Percentiles rank a stretch among this genome's conserved stretches.
phyloP scores from a whole-genome alignment of 1,139 yeast genomes.

The Saccharomycopsis hybrid region DNA sequence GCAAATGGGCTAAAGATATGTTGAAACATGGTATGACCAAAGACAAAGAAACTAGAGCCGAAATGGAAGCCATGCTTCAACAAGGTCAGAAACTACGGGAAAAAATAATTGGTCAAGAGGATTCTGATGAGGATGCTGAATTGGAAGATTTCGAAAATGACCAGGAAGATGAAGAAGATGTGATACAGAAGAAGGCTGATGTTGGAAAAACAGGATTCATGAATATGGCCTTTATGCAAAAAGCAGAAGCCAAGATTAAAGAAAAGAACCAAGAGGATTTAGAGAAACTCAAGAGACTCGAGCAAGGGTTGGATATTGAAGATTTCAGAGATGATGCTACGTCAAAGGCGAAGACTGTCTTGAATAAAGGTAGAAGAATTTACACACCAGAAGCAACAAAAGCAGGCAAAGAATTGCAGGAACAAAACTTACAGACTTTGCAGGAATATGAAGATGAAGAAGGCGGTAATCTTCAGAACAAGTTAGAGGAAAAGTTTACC shows the following conservation, averaged over 20 bases:
- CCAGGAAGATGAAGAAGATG: conserved; percentile 32
- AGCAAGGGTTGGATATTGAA: conserved; percentile 38
- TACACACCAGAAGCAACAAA: conserved; percentile 66
- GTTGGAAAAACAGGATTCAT: conserved; percentile 77
- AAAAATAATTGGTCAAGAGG: conserved; percentile 61
- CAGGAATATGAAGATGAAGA: conserved; percentile 55
- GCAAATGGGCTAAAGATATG: conserved; percentile 86
- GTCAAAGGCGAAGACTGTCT: conserved; percentile 39
- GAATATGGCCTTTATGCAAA: conserved; percentile 91
- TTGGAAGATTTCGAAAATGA: conserved; percentile 45
- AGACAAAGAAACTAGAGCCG: conserved; percentile 76
- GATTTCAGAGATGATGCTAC: conserved; percentile 32
- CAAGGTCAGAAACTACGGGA: conserved; percentile 74
- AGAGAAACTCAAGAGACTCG: conserved; percentile 42
- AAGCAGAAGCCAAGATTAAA: conserved; percentile 65
- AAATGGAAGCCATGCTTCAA: conserved; percentile 88
- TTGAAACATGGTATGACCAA: conserved; percentile 85
- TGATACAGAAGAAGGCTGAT: conserved; percentile 32
- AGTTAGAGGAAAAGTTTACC: conserved; percentile 31
- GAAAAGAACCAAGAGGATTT: conserved; percentile 49
- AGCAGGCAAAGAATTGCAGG: conserved; percentile 38
- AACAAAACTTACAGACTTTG: conserved; percentile 35
- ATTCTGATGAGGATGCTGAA: conserved; percentile 45
- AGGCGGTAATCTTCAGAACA: conserved; percentile 39
- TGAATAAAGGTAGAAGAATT: conserved; percentile 75